phyloP scores from a whole-genome alignment of 306 rosid genomes.

The Mucuna pruriens region DNA sequence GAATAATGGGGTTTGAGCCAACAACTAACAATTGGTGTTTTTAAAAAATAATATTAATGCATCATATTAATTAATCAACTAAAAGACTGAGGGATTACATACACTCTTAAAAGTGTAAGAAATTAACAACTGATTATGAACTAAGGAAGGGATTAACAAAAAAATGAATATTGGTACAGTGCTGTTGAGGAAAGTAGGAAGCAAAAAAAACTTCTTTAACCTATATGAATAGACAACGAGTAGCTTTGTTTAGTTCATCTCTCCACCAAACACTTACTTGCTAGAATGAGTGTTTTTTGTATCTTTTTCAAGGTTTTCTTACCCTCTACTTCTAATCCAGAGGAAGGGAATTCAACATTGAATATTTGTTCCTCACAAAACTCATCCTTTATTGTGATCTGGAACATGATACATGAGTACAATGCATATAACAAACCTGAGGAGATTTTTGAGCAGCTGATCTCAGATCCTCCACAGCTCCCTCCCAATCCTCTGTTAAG shows the following conservation, averaged over 20 bases:
- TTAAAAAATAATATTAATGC: not conserved
- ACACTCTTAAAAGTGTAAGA: not conserved
- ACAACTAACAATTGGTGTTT: not conserved
- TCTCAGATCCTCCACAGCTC: slow-evolving; percentile 93
- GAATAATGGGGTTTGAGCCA: not conserved
- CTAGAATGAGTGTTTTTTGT: not conserved
- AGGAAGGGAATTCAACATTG: slow-evolving; percentile 28
- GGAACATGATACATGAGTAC: slow-evolving; percentile 17
- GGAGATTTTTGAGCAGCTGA: slow-evolving; percentile 93
- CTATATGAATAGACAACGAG: not conserved
- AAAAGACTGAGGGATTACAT: not conserved
- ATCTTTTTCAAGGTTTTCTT: slow-evolving; percentile 13
- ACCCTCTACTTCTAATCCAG: not conserved
- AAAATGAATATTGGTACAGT: not conserved
- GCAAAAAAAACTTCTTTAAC: not conserved
- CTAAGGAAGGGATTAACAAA: not conserved
- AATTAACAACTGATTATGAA: not conserved
- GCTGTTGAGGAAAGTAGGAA: not conserved
- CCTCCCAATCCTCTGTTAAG: slow-evolving; percentile 94
- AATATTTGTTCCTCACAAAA: slow-evolving; percentile 3
- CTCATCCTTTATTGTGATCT: not conserved
- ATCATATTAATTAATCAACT: not conserved
- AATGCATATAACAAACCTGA: slow-evolving; percentile 60
- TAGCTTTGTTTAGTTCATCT: not conserved
- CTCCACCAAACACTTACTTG: not conserved